Conservation (phyloP, 2,329 filamentous ascomycete genomes). For the Apiospora pterosperma region DNA sequence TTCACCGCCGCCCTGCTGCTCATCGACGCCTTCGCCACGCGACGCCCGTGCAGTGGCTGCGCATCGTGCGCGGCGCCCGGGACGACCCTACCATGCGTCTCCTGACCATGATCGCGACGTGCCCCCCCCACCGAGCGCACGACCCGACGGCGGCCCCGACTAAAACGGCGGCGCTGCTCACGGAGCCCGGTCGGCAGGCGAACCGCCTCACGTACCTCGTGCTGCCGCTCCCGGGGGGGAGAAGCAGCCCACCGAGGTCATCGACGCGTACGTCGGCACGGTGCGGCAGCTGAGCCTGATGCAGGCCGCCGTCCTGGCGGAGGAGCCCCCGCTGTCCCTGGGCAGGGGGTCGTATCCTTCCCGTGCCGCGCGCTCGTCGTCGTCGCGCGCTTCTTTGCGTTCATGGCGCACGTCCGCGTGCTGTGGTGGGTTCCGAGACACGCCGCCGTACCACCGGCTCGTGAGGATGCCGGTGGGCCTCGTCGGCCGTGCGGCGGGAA, state of each 20-base stretch:
- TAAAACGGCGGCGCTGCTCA: neutral
- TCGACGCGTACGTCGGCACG: neutral
- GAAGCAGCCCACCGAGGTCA: neutral
- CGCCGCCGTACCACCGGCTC: too few species aligned
- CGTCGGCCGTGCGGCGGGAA: too few species aligned
- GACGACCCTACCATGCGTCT: neutral
- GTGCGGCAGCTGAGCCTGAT: neutral
- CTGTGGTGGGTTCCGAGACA: neutral
- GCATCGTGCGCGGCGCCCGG: neutral
- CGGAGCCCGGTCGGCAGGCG: neutral
- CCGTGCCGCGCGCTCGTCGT: neutral
- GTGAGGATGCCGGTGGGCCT: too few species aligned
- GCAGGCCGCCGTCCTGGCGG: neutral
- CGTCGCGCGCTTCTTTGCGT: neutral
- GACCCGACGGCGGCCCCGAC: neutral
- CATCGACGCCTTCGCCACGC: neutral
- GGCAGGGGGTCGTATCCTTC: too few species aligned
- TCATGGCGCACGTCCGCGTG: neutral
- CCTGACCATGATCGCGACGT: neutral
- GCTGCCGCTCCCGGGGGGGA: neutral
- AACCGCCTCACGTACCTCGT: neutral
- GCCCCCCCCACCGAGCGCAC: neutral
- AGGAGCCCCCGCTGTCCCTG: neutral
- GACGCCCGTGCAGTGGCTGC: neutral
- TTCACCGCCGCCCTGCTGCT: neutral